A percentile compares a stretch with the other conserved stretches of the same genome.
phyloP scores from a whole-genome alignment of 352 stramenopile genomes.

The Halophytophthora polymorphica region DNA sequence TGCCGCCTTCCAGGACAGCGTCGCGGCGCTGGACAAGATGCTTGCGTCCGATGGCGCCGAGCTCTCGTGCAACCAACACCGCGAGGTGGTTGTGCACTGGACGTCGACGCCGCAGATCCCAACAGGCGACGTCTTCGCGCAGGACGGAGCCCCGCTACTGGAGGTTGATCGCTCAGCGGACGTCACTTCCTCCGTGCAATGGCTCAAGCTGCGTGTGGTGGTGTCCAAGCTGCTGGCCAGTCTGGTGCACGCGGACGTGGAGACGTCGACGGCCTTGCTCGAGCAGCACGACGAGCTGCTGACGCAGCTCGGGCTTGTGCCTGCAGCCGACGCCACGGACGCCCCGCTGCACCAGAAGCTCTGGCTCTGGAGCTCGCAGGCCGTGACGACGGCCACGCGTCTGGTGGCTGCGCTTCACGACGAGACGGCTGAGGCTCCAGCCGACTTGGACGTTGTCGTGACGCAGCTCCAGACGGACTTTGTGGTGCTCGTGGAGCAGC shows the following conservation, averaged over 20 bases:
- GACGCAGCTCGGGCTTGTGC: conserved; percentile 19
- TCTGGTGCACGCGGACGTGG: conserved; percentile 26
- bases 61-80: conserved; percentile 78
- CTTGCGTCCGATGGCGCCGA: conserved; percentile 24
- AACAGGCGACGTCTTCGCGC: conserved; percentile 37
- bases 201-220: conserved; percentile 58
- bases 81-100: conserved; percentile 77
- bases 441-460: conserved; percentile 17
- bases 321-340: conserved; percentile 2
- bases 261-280: conserved; percentile 21
- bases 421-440: conserved; percentile 6
- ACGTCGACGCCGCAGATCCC: conserved; percentile 32
- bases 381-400: conserved; percentile 11
- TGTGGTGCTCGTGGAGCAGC: conserved; percentile 17
- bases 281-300: conserved; percentile 36
- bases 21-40: conserved; percentile 43
- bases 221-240: conserved; percentile 48
- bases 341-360: conserved; percentile 30
- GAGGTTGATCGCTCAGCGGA: conserved; percentile 72
- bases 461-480: conserved; percentile 30
- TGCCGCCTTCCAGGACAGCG: conserved; percentile 29
- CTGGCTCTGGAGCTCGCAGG: conserved; percentile 55
- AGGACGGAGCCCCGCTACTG: conserved; percentile 34
- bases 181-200: conserved; percentile 39
- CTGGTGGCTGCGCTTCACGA: conserved; percentile 13